Evolutionary conservation across 352 stramenopile species (phyloP).

Genomic region (Phytophthora pluvialis): DNA sequence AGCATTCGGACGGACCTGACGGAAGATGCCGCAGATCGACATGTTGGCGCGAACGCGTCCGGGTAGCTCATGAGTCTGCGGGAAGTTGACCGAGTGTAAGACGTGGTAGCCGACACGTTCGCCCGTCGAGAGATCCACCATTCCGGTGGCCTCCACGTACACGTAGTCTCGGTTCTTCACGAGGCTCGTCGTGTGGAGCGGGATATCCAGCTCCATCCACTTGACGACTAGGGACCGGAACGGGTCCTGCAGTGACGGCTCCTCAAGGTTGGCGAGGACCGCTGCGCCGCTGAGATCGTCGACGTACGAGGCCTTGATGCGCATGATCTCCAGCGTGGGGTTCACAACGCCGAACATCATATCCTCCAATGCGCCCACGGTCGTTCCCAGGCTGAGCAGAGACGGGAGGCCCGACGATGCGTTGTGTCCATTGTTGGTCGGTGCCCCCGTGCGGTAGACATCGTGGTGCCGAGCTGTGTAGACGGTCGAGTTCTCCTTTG

Average conservation of each 20-base stretch:
- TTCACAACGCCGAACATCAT: slow-evolving; percentile 48
- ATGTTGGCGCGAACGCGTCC: slow-evolving; percentile 34
- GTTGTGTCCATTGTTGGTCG: slow-evolving; percentile 3
- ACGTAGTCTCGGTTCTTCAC: slow-evolving; percentile 54
- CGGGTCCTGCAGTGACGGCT: slow-evolving; percentile 27
- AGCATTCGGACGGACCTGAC: slow-evolving; percentile 32
- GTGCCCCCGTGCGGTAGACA: slow-evolving; percentile 14
- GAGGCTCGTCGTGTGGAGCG: slow-evolving; percentile 32
- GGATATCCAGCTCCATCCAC: slow-evolving; percentile 48
- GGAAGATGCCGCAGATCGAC: slow-evolving; percentile 46
- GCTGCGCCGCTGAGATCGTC: slow-evolving; percentile 18
- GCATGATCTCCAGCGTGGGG: slow-evolving; percentile 41
- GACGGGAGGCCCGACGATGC: slow-evolving; percentile 21
- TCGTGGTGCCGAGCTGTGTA: slow-evolving; percentile 40
- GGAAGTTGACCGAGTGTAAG: slow-evolving; percentile 50
- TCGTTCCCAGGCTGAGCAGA: slow-evolving; percentile 36
- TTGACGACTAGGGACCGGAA: slow-evolving; percentile 41
- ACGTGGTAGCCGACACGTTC: slow-evolving; percentile 48
- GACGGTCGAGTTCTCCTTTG: slow-evolving; percentile 36
- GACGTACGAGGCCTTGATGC: slow-evolving; percentile 35
- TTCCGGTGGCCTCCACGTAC: slow-evolving; percentile 46
- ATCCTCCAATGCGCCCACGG: slow-evolving; percentile 35
- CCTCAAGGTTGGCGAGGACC: slow-evolving; percentile 38
- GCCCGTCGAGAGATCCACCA: slow-evolving; percentile 31
- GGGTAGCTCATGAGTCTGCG: slow-evolving; percentile 39